Conservation (phyloP, 305 asterid species). For the Fraxinus albicans region DNA sequence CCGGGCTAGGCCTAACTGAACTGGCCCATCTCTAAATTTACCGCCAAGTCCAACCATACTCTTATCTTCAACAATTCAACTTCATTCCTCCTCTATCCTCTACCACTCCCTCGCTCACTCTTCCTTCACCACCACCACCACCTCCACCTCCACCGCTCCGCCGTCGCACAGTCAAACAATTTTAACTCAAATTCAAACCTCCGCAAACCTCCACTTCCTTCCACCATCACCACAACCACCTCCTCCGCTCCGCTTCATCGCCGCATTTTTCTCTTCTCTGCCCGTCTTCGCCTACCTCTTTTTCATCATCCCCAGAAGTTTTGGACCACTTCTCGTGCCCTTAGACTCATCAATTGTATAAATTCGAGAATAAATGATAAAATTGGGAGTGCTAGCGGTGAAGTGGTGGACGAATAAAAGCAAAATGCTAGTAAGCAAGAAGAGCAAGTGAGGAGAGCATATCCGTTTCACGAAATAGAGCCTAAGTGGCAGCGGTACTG, state of each 20-base stretch:
- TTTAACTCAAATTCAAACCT: slow-evolving; percentile 54
- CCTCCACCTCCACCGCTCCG: slow-evolving; percentile 9
- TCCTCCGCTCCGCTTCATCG: slow-evolving; percentile 22
- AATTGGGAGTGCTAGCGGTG: not conserved
- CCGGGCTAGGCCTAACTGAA: no score
- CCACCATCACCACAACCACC: slow-evolving; percentile 22
- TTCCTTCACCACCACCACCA: slow-evolving; percentile 1
- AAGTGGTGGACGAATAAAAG: slow-evolving; percentile 8
- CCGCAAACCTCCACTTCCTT: slow-evolving; percentile 30
- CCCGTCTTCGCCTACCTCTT: no score
- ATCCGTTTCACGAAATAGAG: slow-evolving; percentile 70
- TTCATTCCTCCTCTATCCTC: no score
- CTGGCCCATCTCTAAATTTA: no score
- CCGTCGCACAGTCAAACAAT: slow-evolving; percentile 28
- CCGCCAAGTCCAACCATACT: no score
- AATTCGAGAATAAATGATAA: slow-evolving; percentile 10
- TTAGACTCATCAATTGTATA: slow-evolving; percentile 34
- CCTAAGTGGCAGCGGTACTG: slow-evolving; percentile 86
- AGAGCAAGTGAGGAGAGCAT: slow-evolving; percentile 59
- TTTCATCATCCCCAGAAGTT: no score
- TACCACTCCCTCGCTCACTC: no score
- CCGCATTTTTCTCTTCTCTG: slow-evolving; percentile 15
- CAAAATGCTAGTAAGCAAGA: slow-evolving; percentile 18
- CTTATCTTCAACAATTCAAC: no score
- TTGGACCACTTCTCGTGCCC: slow-evolving; percentile 11